Evolutionary conservation across 2,329 filamentous ascomycete genomes (phyloP).

Genomic region (Diplocarpon rosae): DNA sequence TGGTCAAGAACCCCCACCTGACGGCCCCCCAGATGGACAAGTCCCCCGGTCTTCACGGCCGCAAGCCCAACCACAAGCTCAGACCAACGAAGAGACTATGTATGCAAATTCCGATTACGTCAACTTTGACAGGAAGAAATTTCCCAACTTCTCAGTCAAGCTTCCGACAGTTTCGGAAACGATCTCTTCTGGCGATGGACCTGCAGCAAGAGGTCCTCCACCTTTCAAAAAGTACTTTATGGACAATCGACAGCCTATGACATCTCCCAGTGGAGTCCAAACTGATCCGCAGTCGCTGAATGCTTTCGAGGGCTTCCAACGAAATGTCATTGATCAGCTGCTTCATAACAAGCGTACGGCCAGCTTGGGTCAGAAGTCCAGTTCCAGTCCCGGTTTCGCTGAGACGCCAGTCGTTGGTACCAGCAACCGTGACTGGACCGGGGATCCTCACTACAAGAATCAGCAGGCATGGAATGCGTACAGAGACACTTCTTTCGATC

Average conservation of each 20-base stretch:
- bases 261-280: constrained; percentile 24
- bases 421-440: background rate
- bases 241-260: constrained; percentile 3
- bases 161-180: constrained; percentile 13
- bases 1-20: constrained; percentile 11
- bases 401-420: constrained; percentile 1
- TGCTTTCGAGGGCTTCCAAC: constrained; percentile 16
- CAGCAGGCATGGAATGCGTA: constrained; percentile 5
- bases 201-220: background rate
- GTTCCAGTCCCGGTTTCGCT: constrained; percentile 1
- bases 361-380: constrained; percentile 3
- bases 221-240: constrained; percentile 10
- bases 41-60: constrained; percentile 12
- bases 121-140: background rate
- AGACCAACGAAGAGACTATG: constrained; percentile 20
- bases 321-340: constrained; percentile 16
- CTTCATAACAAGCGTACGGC: constrained; percentile 15
- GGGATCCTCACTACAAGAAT: constrained; percentile 1
- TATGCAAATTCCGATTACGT: constrained; percentile 15
- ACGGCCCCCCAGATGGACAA: constrained; percentile 17
- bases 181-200: background rate
- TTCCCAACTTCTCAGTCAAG: constrained; percentile 5
- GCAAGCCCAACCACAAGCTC: background rate
- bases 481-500: constrained; percentile 6
- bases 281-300: constrained; percentile 11